These are phyloP conservation scores for Hymenoscyphus scutula DNA, from an alignment of 2,329 filamentous ascomycete species.

Conservation along the genomic window DNA sequence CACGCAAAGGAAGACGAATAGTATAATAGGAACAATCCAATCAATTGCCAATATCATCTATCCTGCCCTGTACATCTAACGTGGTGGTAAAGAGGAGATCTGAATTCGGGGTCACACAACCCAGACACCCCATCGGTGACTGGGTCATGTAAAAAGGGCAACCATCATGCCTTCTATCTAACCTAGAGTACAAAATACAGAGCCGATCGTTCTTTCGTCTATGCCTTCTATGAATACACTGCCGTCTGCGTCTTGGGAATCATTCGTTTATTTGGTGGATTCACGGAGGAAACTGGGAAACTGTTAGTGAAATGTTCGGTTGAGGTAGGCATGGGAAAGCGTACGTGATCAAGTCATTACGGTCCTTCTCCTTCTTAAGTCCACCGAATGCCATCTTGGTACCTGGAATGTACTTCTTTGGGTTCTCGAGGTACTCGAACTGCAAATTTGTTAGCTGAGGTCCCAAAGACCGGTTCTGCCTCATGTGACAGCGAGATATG, in stretches of 20 bases:
- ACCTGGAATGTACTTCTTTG: slow-evolving; percentile 99
- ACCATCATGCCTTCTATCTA: slow-evolving; percentile 25
- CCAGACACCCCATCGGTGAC: not conserved
- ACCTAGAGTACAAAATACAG: slow-evolving; percentile 31
- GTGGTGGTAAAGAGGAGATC: not conserved
- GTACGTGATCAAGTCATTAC: slow-evolving; percentile 97
- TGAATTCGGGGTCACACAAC: not conserved
- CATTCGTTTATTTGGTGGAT: slow-evolving; percentile 60
- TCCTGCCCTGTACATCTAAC: not conserved
- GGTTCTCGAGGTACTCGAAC: slow-evolving; percentile 99
- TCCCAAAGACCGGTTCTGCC: not conserved
- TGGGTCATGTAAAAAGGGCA: not conserved
- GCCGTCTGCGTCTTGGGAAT: not conserved
- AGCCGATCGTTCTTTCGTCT: slow-evolving; percentile 21
- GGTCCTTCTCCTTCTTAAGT: slow-evolving; percentile 99
- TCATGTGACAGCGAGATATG: not conserved
- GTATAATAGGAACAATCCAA: no score
- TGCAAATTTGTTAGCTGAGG: slow-evolving; percentile 37
- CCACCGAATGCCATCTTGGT: slow-evolving; percentile 99
- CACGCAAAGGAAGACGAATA: no score
- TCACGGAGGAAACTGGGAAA: slow-evolving; percentile 63
- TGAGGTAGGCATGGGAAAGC: slow-evolving; percentile 38
- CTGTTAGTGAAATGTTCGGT: slow-evolving; percentile 19
- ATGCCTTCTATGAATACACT: slow-evolving; percentile 34
- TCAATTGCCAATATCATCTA: not conserved